Evolutionary conservation across 2,329 filamentous ascomycete species (phyloP).

Genomic region (Hortaea sp.): DNA sequence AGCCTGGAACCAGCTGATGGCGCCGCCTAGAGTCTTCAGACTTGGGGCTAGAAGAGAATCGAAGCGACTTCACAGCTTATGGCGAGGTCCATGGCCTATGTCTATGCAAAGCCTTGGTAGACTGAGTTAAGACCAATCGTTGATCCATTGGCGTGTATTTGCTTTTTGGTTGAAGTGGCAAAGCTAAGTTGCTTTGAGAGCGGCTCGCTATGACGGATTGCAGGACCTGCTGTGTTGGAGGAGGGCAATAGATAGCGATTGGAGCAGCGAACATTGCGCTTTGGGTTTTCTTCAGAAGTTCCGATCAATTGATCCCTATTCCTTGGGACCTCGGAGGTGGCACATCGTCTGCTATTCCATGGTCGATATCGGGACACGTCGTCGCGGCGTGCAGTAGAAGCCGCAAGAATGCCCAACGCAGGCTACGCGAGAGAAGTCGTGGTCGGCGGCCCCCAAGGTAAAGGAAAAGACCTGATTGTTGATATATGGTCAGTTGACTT

Average conservation of each 20-base stretch:
- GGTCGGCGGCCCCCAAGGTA: background rate
- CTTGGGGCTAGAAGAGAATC: too few relatives aligned
- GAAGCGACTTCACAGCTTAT: too few relatives aligned
- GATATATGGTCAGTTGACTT: background rate
- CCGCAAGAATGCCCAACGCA: constrained; percentile 1
- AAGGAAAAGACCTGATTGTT: background rate
- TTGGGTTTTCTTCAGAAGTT: background rate
- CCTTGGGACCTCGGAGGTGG: background rate
- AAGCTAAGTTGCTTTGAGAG: too few relatives aligned
- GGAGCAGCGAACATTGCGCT: background rate
- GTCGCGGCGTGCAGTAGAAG: constrained; percentile 3
- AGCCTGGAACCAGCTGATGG: too few relatives aligned
- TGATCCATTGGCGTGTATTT: too few relatives aligned
- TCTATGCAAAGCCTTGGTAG: too few relatives aligned
- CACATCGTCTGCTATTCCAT: background rate
- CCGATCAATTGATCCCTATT: background rate
- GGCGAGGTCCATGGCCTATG: too few relatives aligned
- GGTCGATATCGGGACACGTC: constrained; percentile 2
- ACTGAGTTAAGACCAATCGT: too few relatives aligned
- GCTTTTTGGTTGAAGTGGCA: too few relatives aligned
- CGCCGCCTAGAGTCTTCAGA: too few relatives aligned
- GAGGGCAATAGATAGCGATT: background rate
- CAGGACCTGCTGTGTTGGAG: too few relatives aligned
- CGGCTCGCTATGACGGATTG: too few relatives aligned
- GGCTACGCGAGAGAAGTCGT: constrained; percentile 2